These are phyloP conservation scores for Talaromyces funiculosus DNA, from an alignment of 2,329 filamentous ascomycete genomes.

Conservation along the genomic window DNA sequence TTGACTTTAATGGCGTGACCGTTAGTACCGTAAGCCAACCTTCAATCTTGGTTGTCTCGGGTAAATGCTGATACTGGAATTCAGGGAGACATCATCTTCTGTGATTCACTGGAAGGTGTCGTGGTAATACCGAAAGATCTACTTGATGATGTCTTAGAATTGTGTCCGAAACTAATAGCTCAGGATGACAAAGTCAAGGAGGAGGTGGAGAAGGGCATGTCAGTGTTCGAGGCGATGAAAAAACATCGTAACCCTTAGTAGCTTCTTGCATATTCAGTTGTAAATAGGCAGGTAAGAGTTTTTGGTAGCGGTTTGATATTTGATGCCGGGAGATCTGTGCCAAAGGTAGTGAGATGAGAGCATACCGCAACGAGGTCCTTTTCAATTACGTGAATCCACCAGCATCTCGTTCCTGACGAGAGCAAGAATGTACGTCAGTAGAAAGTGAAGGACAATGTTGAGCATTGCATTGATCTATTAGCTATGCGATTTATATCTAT, in stretches of 20 bases:
- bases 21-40: conserved; percentile 34
- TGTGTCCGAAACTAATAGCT: conserved; percentile 50
- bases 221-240: conserved; percentile 62
- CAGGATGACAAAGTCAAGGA: conserved; percentile 59
- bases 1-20: conserved; percentile 37
- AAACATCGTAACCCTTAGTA: conserved; percentile 40
- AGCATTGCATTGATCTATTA: background rate
- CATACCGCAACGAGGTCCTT: too few relatives aligned
- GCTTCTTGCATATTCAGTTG: background rate
- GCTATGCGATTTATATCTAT: background rate
- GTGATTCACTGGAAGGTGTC: conserved; percentile 63
- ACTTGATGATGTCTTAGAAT: conserved; percentile 54
- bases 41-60: background rate
- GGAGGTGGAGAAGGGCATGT: conserved; percentile 58
- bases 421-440: background rate
- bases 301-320: background rate
- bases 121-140: conserved; percentile 61
- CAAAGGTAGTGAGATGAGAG: too few relatives aligned
- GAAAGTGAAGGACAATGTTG: background rate
- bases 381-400: background rate
- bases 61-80: background rate
- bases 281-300: background rate
- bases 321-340: background rate
- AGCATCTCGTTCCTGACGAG: background rate
- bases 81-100: conserved; percentile 62